phyloP scores from a whole-genome alignment of 257 asterid species.

The Nicotiana benthamiana region DNA sequence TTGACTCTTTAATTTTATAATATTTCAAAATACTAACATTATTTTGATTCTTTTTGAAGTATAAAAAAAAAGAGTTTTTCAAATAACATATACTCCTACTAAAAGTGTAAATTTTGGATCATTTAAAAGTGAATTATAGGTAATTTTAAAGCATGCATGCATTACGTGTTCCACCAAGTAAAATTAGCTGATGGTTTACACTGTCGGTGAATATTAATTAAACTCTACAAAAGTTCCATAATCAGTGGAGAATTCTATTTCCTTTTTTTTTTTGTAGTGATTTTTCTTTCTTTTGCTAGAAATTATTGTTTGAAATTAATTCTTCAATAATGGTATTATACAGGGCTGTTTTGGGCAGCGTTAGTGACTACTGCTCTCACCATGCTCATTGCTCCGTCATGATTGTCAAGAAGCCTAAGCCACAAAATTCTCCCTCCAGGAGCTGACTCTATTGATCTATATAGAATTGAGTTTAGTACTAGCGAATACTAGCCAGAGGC shows the following conservation, averaged over 20 bases:
- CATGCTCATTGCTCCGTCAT: constrained; percentile 49
- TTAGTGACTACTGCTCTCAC: constrained; percentile 52
- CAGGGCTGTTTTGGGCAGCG: constrained; percentile 49
- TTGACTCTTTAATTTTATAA: too few relatives aligned
- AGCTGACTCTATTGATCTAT: not conserved
- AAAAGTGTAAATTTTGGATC: too few relatives aligned
- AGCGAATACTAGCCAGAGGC: not conserved
- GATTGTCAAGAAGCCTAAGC: constrained; percentile 44
- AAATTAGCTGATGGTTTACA: too few relatives aligned
- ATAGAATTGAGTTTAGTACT: not conserved
- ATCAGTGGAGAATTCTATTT: not conserved
- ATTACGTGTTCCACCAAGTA: too few relatives aligned
- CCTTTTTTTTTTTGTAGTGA: not conserved
- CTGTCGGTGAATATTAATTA: too few relatives aligned
- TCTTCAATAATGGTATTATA: not conserved
- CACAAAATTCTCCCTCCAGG: not conserved
- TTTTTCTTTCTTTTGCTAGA: not conserved
- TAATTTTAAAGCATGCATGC: too few relatives aligned
- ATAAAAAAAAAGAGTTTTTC: too few relatives aligned
- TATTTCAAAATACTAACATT: too few relatives aligned
- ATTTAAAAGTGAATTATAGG: too few relatives aligned
- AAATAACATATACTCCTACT: too few relatives aligned
- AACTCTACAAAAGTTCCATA: not conserved
- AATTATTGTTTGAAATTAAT: not conserved
- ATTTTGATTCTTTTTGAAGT: too few relatives aligned